Base-by-base conservation (phyloP, 345 rosid species). In the Gossypium arboreum region DNA sequence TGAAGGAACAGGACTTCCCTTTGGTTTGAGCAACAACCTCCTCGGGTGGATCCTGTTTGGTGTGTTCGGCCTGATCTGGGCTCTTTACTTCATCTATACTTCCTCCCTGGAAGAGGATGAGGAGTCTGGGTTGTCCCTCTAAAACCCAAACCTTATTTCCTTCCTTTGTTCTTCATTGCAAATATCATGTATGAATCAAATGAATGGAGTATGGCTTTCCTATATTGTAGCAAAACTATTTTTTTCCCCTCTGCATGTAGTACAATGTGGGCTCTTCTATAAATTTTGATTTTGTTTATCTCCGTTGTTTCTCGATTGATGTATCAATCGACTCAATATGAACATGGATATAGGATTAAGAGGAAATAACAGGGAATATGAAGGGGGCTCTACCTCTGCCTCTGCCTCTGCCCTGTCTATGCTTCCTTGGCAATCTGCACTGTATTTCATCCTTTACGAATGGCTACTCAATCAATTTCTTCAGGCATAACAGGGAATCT, bases 1-100 rank as follows among this genome's bases (percentile, higher is more conserved):
- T 0, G 97, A 94, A 83, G 98, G 97, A 77, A 92, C 95, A 1
- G 95, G 98, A n/a, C 91, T 92, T 16, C 94, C 97, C 2, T 90
- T 94, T 63, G 97, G 98, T 0, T 77, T 94, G 52, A 94, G 98
- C 91, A 94, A 92, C 94, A 94, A 92, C 80, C 91, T 92, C 43
- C 92, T 92, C 51, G 97, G 84, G 11, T 94, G 98, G 98, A 88
- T 94, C 79, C 85, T 94, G 75, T 71, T 92, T 20, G 98, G 92
- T 17, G 91, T 94, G 47, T 94, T 94, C 51, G 92, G 86, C 72
- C 82, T 94, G 73, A 90, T 94, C 63, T 94, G 98, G 97, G 18
- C 94, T 16, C 81, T 94, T 81, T 94, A 86, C 86, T 71, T 81
- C n/a, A 12, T 81, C 76, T 94, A 92, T 90, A 72, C 97, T 52